These are phyloP conservation scores for Penicillium verhagenii DNA, from an alignment of 495 filamentous ascomycete genomes.

Conservation along the genomic window DNA sequence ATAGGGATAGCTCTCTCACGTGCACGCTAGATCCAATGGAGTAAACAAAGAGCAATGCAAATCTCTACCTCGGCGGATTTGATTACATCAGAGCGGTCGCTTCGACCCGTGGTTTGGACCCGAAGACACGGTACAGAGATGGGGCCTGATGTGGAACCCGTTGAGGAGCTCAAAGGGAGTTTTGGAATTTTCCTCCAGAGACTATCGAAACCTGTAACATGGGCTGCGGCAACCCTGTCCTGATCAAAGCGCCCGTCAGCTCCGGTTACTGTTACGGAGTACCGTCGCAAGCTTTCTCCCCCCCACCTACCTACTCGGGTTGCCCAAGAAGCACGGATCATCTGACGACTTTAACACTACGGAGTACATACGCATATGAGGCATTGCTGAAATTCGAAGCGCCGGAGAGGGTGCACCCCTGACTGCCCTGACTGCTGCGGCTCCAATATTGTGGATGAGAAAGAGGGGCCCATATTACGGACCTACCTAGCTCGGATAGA, in stretches of 20 bases:
- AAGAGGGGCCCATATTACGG: neutral
- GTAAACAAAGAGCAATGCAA: neutral
- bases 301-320: neutral
- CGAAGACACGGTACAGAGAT: neutral
- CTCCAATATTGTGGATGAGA: neutral
- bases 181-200: neutral
- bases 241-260: neutral
- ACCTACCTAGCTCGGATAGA: neutral
- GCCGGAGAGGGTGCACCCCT: neutral
- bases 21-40: neutral
- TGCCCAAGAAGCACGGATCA: neutral
- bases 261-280: no score
- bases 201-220: neutral
- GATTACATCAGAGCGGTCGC: neutral
- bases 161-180: no score
- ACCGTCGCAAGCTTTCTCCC: neutral
- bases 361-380: neutral
- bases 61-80: no score
- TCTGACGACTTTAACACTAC: neutral
- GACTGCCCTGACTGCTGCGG: neutral
- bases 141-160: neutral
- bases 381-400: neutral
- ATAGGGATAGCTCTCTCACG: neutral
- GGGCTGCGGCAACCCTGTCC: neutral
- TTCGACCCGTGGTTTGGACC: neutral